Evolutionary conservation across 2,329 filamentous ascomycete genomes (phyloP).

Genomic region (Calonectria honghensis): DNA sequence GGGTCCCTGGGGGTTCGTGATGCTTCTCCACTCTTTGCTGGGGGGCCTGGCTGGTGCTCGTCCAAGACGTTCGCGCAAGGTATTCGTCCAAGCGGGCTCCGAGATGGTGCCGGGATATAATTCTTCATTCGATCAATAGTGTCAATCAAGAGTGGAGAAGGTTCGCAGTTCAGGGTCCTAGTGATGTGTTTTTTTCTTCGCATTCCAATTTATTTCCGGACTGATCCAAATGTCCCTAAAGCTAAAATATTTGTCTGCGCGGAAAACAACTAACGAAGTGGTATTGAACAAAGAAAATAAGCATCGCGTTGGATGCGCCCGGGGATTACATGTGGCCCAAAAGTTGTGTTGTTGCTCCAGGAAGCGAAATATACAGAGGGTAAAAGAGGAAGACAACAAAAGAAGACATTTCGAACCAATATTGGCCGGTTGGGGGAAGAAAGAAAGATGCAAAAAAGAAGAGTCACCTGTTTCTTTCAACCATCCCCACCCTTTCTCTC

Average conservation of each 20-base stretch:
- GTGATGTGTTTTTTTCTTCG: neutral
- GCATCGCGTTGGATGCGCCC: slow-evolving; percentile 34
- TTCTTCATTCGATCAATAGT: neutral
- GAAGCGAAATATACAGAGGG: slow-evolving; percentile 44
- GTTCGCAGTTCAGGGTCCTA: neutral
- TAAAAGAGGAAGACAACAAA: neutral
- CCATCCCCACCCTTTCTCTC: slow-evolving; percentile 22
- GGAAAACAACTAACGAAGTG: slow-evolving; percentile 8
- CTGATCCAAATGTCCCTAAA: neutral
- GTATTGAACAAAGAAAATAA: slow-evolving; percentile 47
- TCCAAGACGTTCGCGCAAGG: neutral
- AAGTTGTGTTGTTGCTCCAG: slow-evolving; percentile 27
- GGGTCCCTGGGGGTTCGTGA: neutral
- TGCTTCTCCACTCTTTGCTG: neutral
- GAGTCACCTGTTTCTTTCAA: slow-evolving; percentile 10
- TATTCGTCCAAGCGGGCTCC: neutral
- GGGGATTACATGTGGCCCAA: slow-evolving; percentile 32
- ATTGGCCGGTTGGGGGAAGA: too few species aligned
- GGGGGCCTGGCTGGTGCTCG: neutral
- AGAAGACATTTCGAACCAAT: slow-evolving; percentile 2
- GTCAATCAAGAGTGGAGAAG: too few species aligned
- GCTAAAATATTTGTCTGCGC: slow-evolving; percentile 4
- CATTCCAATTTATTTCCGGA: neutral
- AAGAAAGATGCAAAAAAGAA: neutral
- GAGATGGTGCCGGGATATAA: neutral